Evolutionary conservation across 2,329 filamentous ascomycete species (phyloP), one percentile per base, ranked within the genome.

Genomic region (Ophiostoma ulmi): DNA sequence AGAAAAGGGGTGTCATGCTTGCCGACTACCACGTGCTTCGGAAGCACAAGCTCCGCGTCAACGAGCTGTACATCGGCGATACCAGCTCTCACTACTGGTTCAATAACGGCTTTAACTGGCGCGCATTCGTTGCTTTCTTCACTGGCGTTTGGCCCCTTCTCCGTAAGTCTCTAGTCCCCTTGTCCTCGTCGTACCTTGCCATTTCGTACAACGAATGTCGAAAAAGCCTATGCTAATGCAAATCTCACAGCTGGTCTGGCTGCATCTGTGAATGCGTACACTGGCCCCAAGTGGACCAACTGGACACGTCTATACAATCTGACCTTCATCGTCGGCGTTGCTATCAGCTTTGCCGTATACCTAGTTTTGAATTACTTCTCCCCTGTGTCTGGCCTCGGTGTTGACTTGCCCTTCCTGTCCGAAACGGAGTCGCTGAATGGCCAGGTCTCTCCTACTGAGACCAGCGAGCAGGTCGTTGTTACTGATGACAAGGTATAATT

Each of bases 71-170:
- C 73, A 72, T 77, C 35, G 77, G 77, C 0, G 64, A 77, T 44
- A 73, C 76, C n/a, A 72, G 77, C 8, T 77, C 78, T 1, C 77
- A 81, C 22, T 85, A 83, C 73, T 83, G 79, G 74, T 84, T 78
- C 74, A 77, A 73, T 44, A 71, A 77, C 20, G 83, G 82, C 0
- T 74, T 83, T 67, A 83, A 84, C 70, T 83, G 79, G 71, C 58
- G 71, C 3, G 71, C 71, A 3, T 70, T 69, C 52, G 71, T 44
- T 13, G 31, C 68, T n/a, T 75, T 79, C 6, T 72, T 79, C 6
- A 78, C 79, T 5, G 76, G 76, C 66, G 75, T 74, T 69, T 75
- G 76, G 55, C 72, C 74, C 41, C 74, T 79, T 48, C 76, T 78
- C 36, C 77, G 77, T 36, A 77, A 79, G 72, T 76, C 11, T 22